These are phyloP conservation scores for Botrytis hyacinthi DNA, from an alignment of 2,329 filamentous ascomycete species.

Conservation along the genomic window DNA sequence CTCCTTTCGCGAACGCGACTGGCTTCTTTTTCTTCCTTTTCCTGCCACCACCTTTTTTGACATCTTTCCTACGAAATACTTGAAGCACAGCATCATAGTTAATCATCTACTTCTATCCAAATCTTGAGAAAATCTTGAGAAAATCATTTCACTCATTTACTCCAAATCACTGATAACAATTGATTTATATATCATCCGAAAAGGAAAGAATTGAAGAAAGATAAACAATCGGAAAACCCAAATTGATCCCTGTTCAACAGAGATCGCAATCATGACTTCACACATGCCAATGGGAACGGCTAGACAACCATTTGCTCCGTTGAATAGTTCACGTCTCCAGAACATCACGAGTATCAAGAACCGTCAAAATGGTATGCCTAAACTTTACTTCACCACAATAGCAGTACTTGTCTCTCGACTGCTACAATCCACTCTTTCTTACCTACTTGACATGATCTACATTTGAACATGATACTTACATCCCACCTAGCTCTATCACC, in stretches of 20 bases:
- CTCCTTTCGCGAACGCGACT: slow-evolving; percentile 13
- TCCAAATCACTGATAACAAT: background rate
- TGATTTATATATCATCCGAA: background rate
- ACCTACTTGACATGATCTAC: background rate
- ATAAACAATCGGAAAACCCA: background rate
- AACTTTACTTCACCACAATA: slow-evolving; percentile 6
- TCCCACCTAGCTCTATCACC: slow-evolving; percentile 22
- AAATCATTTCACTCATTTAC: background rate
- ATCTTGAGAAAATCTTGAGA: background rate
- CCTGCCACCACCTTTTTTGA: slow-evolving; percentile 6
- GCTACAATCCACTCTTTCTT: background rate
- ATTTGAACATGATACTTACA: slow-evolving; percentile 31
- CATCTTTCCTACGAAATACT: background rate
- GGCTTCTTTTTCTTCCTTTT: slow-evolving; percentile 1
- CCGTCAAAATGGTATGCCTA: slow-evolving; percentile 63
- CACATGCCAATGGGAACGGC: slow-evolving; percentile 32
- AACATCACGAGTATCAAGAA: slow-evolving; percentile 74
- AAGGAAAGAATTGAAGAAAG: background rate
- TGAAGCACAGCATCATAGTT: background rate
- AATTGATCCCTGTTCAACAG: background rate
- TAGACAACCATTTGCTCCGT: slow-evolving; percentile 71
- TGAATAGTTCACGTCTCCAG: slow-evolving; percentile 68
- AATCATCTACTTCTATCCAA: background rate
- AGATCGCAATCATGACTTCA: slow-evolving; percentile 31
- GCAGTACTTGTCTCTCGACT: background rate